Percentiles rank a stretch among this genome's conserved stretches.
These are phyloP conservation scores for Fusarium compactum DNA, from an alignment of 2,329 filamentous ascomycete genomes.

Conservation along the genomic window DNA sequence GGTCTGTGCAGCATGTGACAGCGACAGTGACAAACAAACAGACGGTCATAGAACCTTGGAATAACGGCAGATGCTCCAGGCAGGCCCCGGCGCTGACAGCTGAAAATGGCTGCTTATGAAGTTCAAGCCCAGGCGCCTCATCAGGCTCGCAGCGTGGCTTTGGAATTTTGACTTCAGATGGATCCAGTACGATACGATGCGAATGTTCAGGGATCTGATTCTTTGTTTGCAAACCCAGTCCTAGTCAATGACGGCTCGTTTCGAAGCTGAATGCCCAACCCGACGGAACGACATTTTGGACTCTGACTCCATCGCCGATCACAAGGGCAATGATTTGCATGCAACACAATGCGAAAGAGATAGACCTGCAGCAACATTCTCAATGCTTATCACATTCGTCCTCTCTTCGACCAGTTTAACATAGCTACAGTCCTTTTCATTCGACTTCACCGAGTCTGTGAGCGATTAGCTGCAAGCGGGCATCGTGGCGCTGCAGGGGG, in stretches of 20 bases:
- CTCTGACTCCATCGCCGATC: constrained; percentile 32
- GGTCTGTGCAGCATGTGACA: constrained; percentile 38
- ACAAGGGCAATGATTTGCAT: constrained; percentile 32
- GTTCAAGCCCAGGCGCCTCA: constrained; percentile 23
- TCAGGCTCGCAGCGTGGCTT: constrained; percentile 36
- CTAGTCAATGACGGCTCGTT: constrained; percentile 31
- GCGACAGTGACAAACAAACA: not conserved
- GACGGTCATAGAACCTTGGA: constrained; percentile 31
- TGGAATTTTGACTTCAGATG: constrained; percentile 14
- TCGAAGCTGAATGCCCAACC: constrained; percentile 40
- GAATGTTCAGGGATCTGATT: constrained; percentile 12
- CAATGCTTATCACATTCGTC: constrained; percentile 2
- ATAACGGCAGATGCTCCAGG: constrained; percentile 20
- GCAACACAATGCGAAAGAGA: constrained; percentile 23
- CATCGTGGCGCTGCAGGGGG: constrained; percentile 34
- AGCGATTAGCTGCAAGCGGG: constrained; percentile 32
- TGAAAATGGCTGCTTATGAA: constrained; percentile 24
- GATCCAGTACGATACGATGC: constrained; percentile 5
- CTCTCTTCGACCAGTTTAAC: not conserved
- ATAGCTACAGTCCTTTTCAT: constrained; percentile 2
- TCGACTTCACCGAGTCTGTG: constrained; percentile 24
- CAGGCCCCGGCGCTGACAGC: constrained; percentile 28
- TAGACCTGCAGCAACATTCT: constrained; percentile 21
- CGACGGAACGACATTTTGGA: constrained; percentile 11
- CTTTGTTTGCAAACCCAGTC: constrained; percentile 27